These are phyloP conservation scores for Sphagnum fallax DNA, from an alignment of 228 moss, liverwort and hornwort species.

Conservation along the genomic window DNA sequence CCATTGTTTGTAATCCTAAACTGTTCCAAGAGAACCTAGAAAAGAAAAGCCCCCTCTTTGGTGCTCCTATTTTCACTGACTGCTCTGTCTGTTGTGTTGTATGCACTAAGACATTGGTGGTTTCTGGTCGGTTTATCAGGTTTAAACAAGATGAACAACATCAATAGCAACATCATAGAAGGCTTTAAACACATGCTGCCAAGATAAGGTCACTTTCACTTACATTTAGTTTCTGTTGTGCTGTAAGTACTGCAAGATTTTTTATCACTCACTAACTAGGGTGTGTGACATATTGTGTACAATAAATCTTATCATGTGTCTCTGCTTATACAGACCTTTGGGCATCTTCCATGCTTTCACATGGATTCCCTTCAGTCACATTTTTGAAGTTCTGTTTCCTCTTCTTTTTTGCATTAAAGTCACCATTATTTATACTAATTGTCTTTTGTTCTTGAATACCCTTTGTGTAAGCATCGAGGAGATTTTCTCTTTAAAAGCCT, in stretches of 20 bases:
- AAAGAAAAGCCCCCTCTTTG: too few species aligned
- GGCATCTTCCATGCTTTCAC: slow-evolving; percentile 10
- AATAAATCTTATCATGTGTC: slow-evolving; percentile 35
- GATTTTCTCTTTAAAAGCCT: too few species aligned
- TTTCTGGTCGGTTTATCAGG: background rate
- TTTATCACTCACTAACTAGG: slow-evolving; percentile 26
- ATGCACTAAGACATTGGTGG: background rate
- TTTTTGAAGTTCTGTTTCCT: too few species aligned
- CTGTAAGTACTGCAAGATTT: slow-evolving; percentile 28
- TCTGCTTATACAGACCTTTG: slow-evolving; percentile 29
- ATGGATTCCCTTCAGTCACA: slow-evolving; percentile 1
- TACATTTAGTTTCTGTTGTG: slow-evolving; percentile 33
- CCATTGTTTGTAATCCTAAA: too few species aligned
- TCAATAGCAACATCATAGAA: slow-evolving; percentile 37
- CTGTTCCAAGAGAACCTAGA: too few species aligned
- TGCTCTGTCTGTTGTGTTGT: background rate
- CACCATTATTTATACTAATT: too few species aligned
- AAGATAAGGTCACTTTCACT: slow-evolving; percentile 16
- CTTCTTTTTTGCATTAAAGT: too few species aligned
- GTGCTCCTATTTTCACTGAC: too few species aligned
- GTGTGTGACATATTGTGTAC: slow-evolving; percentile 45
- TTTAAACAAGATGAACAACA: slow-evolving; percentile 34
- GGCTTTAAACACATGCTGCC: slow-evolving; percentile 17
- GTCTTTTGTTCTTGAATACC: too few species aligned
- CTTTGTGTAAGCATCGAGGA: too few species aligned